These are phyloP conservation scores for Dothidotthia symphoricarpi DNA, from an alignment of 2,329 filamentous ascomycete species.

Conservation along the genomic window DNA sequence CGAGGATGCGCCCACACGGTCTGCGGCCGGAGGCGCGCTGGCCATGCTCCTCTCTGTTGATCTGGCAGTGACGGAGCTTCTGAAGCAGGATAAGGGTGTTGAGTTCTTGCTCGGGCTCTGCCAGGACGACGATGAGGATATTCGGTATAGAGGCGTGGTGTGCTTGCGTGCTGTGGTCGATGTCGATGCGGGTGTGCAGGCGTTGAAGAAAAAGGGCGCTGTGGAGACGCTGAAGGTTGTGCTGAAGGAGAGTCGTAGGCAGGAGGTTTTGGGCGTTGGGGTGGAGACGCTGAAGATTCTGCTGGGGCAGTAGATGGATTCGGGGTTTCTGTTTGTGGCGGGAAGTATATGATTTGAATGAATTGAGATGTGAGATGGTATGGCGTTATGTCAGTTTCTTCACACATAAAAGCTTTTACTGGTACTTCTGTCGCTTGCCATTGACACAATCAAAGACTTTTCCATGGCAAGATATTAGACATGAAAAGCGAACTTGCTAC, in stretches of 20 bases:
- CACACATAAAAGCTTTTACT: no score
- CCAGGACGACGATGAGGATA: conserved; percentile 64
- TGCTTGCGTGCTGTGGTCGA: conserved; percentile 72
- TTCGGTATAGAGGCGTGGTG: conserved; percentile 71
- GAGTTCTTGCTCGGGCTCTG: conserved; percentile 79
- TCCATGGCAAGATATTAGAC: no score
- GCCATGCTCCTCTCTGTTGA: conserved; percentile 81
- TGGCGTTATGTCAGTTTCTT: no score
- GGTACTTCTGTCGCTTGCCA: no score
- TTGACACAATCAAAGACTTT: no score
- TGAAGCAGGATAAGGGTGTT: conserved; percentile 67
- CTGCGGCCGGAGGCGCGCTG: conserved; percentile 82
- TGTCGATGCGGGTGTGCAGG: conserved; percentile 43
- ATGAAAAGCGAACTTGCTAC: no score
- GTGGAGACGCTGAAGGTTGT: conserved; percentile 67
- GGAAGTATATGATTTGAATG: no score
- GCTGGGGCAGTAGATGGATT: conserved; percentile 42
- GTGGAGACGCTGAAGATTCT: conserved; percentile 71
- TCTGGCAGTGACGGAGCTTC: conserved; percentile 66
- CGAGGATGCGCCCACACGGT: conserved; percentile 74
- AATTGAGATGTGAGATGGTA: no score
- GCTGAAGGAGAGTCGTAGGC: conserved; percentile 65
- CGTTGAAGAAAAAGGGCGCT: conserved; percentile 57
- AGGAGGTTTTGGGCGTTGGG: conserved; percentile 68
- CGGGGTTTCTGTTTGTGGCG: no score